These are phyloP conservation scores for Eremochloa ophiuroides DNA, from an alignment of 176 grass and related monocot species.

Conservation along the genomic window DNA sequence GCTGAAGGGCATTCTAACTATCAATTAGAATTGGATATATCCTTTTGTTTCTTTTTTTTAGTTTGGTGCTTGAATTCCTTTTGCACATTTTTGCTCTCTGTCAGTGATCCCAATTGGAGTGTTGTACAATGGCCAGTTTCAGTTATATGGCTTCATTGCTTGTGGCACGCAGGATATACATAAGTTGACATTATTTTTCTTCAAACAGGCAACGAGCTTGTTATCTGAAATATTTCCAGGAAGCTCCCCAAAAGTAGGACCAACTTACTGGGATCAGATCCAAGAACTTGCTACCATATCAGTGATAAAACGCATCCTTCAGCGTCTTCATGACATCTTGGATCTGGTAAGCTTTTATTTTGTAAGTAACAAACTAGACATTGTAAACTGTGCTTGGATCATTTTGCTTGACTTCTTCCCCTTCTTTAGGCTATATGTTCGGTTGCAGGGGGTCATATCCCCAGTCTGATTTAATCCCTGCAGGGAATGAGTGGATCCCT, in stretches of 20 bases:
- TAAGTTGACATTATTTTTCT: constrained; percentile 4
- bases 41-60: neutral
- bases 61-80: constrained; percentile 13
- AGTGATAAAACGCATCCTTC: constrained; percentile 66
- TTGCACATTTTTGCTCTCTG: constrained; percentile 1
- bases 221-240: constrained; percentile 84
- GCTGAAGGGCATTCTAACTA: neutral
- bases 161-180: neutral
- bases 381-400: constrained; percentile 17
- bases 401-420: neutral
- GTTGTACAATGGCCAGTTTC: neutral
- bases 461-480: no score
- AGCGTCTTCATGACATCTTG: constrained; percentile 62
- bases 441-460: no score
- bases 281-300: constrained; percentile 90
- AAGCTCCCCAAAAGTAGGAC: constrained; percentile 59
- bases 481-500: no score
- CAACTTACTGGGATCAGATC: constrained; percentile 94
- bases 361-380: constrained; percentile 24
- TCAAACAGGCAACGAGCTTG: constrained; percentile 59
- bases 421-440: no score
- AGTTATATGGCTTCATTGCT: neutral
- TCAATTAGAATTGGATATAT: neutral
- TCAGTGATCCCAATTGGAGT: constrained; percentile 2
- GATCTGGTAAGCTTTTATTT: constrained; percentile 58